Base-by-base conservation (phyloP, 352 stramenopile species). In the Phytophthora palmivora region DNA sequence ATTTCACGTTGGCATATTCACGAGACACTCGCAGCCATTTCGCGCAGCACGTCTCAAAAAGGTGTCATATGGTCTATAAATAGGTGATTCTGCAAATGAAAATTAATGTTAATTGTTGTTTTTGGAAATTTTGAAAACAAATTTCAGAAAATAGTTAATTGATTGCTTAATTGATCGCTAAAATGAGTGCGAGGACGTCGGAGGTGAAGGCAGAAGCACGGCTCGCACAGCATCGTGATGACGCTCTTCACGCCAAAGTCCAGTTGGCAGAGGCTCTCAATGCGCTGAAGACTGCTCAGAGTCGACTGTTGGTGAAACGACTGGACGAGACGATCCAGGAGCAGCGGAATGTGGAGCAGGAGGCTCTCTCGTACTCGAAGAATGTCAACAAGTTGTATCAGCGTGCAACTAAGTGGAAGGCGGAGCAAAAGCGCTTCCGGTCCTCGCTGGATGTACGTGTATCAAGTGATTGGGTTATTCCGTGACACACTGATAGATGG, bases 391-490 rank as follows among this genome's bases (percentile, higher is more conserved):
- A 39, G 33, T 49, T 89, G 30, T 54, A 64, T 41, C 54, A 65
- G 41, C 61, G 80, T 32, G n/a, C n/a, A n/a, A 74, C 70, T 26
- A 89, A 87, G 66, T 91, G 79, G 79, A 89, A 88, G 48, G 52
- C 75, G 1, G 82, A 91, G 48, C 82, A 86, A 62, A 84, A 83
- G 30, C 82, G 82, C 8, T 79, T 91, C 42, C 71, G 75, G 8
- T 71, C 58, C 16, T 61, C 63, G 26, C 64, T 91, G 7, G 59
- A 85, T 33, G 77, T 81, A 45, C 38, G 57, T 52, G 9, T 18
- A 10, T 34, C 32, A 19, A 28, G 8, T n/a, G 18, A 58, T 22
- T 54, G 16, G 8, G 39, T 21, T 33, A 22, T 63, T 38, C 12
- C 24, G 9, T 41, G 22, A 18, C 16, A 39, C 21, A 45, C 51